These are phyloP conservation scores for Angomonas ambiguus DNA, from an alignment of 208 protist genomes.

Conservation along the genomic window DNA sequence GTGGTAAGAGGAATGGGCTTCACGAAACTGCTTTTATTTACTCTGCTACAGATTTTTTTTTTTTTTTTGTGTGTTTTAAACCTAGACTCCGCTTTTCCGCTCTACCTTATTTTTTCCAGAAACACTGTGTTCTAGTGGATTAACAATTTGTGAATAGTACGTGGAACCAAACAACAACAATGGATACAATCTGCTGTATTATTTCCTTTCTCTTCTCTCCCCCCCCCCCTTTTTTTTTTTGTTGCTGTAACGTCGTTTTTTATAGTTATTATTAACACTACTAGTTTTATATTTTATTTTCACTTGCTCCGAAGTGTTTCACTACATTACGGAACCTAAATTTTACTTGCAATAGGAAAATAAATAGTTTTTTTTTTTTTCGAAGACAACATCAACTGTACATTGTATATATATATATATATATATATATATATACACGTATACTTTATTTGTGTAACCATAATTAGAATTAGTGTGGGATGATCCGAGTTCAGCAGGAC, in stretches of 20 bases:
- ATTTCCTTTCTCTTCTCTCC: slow-evolving; percentile 14
- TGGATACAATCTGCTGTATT: slow-evolving; percentile 11
- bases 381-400: neutral
- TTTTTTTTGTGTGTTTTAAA: slow-evolving; percentile 6
- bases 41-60: too few species aligned
- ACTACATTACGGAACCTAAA: too few species aligned
- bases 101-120: too few species aligned
- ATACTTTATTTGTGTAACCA: neutral
- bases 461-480: neutral
- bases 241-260: neutral
- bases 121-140: too few species aligned
- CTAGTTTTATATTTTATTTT: slow-evolving; percentile 13
- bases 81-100: neutral
- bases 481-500: neutral
- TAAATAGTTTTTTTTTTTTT: neutral
- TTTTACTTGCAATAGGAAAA: neutral
- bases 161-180: too few species aligned
- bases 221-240: slow-evolving; percentile 21
- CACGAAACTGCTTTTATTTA: too few species aligned
- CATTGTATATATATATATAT: neutral
- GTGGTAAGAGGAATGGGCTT: neutral
- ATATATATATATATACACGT: neutral
- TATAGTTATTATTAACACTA: too few species aligned
- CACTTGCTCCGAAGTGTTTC: too few species aligned
- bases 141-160: too few species aligned